A percentile compares a stretch with the other conserved stretches of the same genome.
Evolutionary conservation across 345 rosid species (phyloP).

Genomic region (Rhodamnia rubescens): DNA sequence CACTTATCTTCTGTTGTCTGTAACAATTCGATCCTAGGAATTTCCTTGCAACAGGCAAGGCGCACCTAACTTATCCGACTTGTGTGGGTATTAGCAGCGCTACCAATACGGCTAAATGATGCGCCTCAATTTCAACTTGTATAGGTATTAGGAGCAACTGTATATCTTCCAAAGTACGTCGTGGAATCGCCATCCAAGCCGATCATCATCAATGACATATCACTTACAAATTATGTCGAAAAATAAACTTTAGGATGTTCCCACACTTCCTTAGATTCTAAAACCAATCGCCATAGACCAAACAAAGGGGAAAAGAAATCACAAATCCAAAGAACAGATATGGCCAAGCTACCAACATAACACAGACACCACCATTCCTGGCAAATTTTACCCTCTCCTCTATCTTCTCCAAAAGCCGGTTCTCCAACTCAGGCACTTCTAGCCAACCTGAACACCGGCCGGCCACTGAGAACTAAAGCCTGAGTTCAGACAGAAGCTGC

Average conservation of each 20-base stretch:
- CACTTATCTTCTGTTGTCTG: accelerated
- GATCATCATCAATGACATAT: not conserved
- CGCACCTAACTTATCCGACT: not conserved
- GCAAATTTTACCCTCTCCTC: not conserved
- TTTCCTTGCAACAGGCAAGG: not conserved
- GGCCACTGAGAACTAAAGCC: constrained; percentile 4
- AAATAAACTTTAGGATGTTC: not conserved
- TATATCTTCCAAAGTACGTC: not conserved
- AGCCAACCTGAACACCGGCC: not conserved
- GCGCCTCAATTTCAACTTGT: not conserved
- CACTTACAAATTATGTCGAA: not conserved
- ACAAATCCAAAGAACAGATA: not conserved
- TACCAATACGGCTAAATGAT: not conserved
- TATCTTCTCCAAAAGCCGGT: not conserved
- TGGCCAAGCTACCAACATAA: not conserved
- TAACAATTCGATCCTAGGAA: not conserved
- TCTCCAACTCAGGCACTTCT: not conserved
- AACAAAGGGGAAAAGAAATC: not conserved
- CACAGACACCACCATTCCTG: not conserved
- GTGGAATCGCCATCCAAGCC: not conserved
- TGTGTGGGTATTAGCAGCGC: accelerated
- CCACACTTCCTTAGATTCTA: not conserved
- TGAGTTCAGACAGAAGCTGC: constrained; percentile 53
- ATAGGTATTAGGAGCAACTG: not conserved
- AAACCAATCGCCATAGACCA: not conserved